Base-by-base conservation (phyloP, 2,329 filamentous ascomycete species). In the Colletotrichum tanaceti region DNA sequence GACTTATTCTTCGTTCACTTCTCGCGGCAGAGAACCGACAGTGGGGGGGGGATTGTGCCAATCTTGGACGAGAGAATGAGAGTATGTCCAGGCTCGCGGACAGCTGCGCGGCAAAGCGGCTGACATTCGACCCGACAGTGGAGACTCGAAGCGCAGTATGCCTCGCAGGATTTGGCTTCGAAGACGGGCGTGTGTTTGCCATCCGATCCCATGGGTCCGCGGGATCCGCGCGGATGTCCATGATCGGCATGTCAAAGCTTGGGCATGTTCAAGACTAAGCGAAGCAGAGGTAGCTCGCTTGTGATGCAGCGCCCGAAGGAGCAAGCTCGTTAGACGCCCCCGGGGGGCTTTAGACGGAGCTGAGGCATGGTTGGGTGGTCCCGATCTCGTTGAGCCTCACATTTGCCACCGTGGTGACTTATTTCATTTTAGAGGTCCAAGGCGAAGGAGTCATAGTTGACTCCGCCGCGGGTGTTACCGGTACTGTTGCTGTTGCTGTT, bases 81-180 rank as follows among this genome's bases (percentile, higher is more conserved):
- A 52, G 3, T 16, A 22, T 16, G 18, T 58, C 32, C 20, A 46
- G 47, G 47, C 46, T 46, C 47, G 20, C 13, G 47, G 55, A 47
- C 22, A 50, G 7, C 39, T 43, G 35, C 41, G 54, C 65, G 62
- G 65, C 22, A 65, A 60, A 62, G 50, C 65, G 65, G 54, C 61
- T 55, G 38, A 14, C 50, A 49, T 58, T 50, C 53, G 32, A 55
- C 35, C 35, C 24, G 5, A 16, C 22, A 38, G 50, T 57, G 43
- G 43, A 14, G 44, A 28, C 28, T 32, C 16, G 50, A 55, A 53
- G 63, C 49, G 63, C 58, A 66, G 18, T 46, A 65, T 59, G 65
- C 65, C 65, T 68, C 20, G 65, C 46, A 61, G 62, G 65, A 68
- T 68, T 64, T 43, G 47, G 35, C 47, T 58, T 52, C 59, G 41